phyloP scores from a whole-genome alignment of 345 rosid genomes.

The Corchorus olitorius region DNA sequence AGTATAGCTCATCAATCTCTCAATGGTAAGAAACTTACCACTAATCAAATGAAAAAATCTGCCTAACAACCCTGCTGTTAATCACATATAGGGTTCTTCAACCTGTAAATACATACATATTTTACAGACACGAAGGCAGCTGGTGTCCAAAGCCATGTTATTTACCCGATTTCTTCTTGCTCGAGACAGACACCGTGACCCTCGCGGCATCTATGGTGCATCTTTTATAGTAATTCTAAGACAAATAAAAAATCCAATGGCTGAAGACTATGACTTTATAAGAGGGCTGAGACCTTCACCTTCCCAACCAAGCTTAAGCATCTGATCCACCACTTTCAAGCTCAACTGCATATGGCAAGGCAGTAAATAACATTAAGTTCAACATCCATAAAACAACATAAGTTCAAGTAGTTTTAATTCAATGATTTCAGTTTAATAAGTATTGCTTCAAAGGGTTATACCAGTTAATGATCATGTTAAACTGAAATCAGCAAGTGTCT shows the following conservation, averaged over 20 bases:
- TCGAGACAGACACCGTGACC: neutral
- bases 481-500: neutral
- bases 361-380: neutral
- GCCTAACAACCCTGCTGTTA: neutral
- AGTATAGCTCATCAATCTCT: slow-evolving; percentile 21
- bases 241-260: slow-evolving; percentile 11
- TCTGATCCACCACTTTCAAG: slow-evolving; percentile 87
- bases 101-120: slow-evolving; percentile 16
- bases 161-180: neutral
- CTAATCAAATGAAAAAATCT: slow-evolving; percentile 23
- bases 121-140: slow-evolving; percentile 14
- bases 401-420: neutral
- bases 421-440: neutral
- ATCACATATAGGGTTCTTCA: slow-evolving; percentile 15
- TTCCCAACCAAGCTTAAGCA: slow-evolving; percentile 99
- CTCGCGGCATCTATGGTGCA: neutral
- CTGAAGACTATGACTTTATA: slow-evolving; percentile 41
- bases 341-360: slow-evolving; percentile 62
- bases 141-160: neutral
- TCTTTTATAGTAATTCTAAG: slow-evolving; percentile 2
- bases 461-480: too few relatives aligned
- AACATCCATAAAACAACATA: slow-evolving; percentile 9
- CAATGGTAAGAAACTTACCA: slow-evolving; percentile 17
- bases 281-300: slow-evolving; percentile 75
- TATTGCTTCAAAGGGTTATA: neutral